phyloP scores from a whole-genome alignment of 176 grass and related monocot species.

The Oryza punctata region DNA sequence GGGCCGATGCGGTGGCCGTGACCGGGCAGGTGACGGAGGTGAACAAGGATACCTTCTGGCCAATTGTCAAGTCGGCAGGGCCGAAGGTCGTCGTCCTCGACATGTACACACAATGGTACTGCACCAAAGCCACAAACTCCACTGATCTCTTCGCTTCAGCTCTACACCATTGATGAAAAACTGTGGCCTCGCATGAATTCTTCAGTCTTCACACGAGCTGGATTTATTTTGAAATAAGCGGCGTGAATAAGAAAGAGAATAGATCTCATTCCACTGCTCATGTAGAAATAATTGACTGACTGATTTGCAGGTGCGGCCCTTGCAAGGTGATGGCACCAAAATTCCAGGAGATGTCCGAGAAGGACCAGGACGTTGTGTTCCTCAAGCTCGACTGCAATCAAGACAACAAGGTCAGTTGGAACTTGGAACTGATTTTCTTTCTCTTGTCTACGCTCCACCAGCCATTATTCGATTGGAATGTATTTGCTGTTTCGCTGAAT shows the following conservation, averaged over 20 bases:
- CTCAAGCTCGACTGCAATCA: constrained; percentile 98
- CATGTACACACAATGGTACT: constrained; percentile 98
- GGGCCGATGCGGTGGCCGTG: constrained; percentile 42
- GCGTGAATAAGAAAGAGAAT: background rate
- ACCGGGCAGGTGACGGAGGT: constrained; percentile 86
- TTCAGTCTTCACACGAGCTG: background rate
- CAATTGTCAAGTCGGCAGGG: constrained; percentile 78
- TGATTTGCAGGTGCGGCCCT: constrained; percentile 80
- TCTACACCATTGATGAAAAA: background rate
- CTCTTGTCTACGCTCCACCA: constrained; percentile 17
- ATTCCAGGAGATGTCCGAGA: constrained; percentile 85
- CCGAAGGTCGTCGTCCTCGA: constrained; percentile 84
- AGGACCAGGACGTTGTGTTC: constrained; percentile 82
- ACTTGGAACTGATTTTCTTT: constrained; percentile 4
- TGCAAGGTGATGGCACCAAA: constrained; percentile 91
- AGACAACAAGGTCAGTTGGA: constrained; percentile 70
- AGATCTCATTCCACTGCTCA: background rate
- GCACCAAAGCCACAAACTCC: background rate
- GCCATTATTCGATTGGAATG: background rate
- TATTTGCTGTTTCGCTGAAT: background rate
- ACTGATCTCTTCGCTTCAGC: constrained; percentile 1
- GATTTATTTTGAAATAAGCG: background rate
- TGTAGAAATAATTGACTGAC: background rate
- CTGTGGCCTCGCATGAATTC: background rate
- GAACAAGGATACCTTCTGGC: constrained; percentile 95